These are phyloP conservation scores for Podaxis sp. DNA, from an alignment of 768 basidiomycete species.

Conservation along the genomic window DNA sequence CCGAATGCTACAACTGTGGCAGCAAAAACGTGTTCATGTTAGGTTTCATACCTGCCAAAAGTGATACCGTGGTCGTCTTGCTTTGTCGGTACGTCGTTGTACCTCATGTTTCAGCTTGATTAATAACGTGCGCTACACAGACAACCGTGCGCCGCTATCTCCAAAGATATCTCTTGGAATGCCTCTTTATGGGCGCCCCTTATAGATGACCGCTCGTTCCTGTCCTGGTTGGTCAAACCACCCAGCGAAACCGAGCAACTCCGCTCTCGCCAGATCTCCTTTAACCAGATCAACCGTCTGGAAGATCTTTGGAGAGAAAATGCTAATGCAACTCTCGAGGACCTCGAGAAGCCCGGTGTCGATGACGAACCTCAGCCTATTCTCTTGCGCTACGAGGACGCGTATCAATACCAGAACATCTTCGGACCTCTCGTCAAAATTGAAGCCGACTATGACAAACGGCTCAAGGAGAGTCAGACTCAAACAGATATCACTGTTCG, in stretches of 20 bases:
- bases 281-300: slow-evolving; percentile 93
- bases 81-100: slow-evolving; percentile 78
- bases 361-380: slow-evolving; percentile 98
- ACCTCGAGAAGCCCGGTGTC: slow-evolving; percentile 94
- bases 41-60: slow-evolving; percentile 98
- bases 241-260: slow-evolving; percentile 96
- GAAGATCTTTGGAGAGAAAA: slow-evolving; percentile 99
- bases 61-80: slow-evolving; percentile 96
- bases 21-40: slow-evolving; percentile 99
- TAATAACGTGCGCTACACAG: slow-evolving; percentile 33
- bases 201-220: slow-evolving; percentile 96
- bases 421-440: slow-evolving; percentile 99
- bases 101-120: slow-evolving; percentile 5
- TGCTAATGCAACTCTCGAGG: slow-evolving; percentile 89
- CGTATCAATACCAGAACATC: slow-evolving; percentile 99
- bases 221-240: slow-evolving; percentile 99
- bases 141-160: slow-evolving; percentile 96
- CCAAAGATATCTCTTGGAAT: slow-evolving; percentile 99
- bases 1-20: slow-evolving; percentile 99
- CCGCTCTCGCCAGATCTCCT: slow-evolving; percentile 94
- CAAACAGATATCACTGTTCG: slow-evolving; percentile 94
- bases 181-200: slow-evolving; percentile 96
- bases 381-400: slow-evolving; percentile 90
- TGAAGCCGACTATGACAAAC: slow-evolving; percentile 98
- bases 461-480: slow-evolving; percentile 96